A percentile compares a stretch with the other conserved stretches of the same genome.
These are phyloP conservation scores for Neoarthrinium moseri DNA, from an alignment of 2,329 filamentous ascomycete species.

Conservation along the genomic window DNA sequence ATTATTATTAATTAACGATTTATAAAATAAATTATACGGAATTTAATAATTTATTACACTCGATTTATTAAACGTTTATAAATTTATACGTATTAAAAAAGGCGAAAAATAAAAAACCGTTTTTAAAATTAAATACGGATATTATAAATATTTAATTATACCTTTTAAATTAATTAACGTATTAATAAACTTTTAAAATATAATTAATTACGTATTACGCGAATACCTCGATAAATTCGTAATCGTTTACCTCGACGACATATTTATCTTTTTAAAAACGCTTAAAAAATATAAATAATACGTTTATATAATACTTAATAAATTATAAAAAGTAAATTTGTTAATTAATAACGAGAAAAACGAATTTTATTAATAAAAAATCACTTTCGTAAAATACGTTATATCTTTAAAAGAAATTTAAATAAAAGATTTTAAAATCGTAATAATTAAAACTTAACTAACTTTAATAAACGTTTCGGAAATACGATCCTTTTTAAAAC, in stretches of 20 bases:
- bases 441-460: constrained; percentile 20
- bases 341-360: constrained; percentile 25
- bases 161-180: constrained; percentile 21
- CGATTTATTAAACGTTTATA: constrained; percentile 6
- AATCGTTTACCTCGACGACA: constrained; percentile 17
- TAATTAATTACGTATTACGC: constrained; percentile 13
- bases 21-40: background rate
- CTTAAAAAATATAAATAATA: constrained; percentile 20
- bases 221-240: constrained; percentile 4
- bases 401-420: constrained; percentile 21
- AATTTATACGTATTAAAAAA: constrained; percentile 15
- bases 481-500: background rate
- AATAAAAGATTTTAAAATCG: constrained; percentile 24
- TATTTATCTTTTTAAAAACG: constrained; percentile 23
- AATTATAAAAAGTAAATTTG: constrained; percentile 1
- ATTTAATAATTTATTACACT: background rate
- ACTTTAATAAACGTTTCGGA: constrained; percentile 15
- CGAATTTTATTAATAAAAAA: constrained; percentile 24
- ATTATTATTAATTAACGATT: background rate
- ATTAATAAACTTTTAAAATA: constrained; percentile 12
- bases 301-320: constrained; percentile 18
- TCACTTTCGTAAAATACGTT: constrained; percentile 29
- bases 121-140: constrained; percentile 21
- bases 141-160: constrained; percentile 27
- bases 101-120: constrained; percentile 23